Base-by-base conservation (phyloP, 148 eudicot species). In the Polygonum aviculare region DNA sequence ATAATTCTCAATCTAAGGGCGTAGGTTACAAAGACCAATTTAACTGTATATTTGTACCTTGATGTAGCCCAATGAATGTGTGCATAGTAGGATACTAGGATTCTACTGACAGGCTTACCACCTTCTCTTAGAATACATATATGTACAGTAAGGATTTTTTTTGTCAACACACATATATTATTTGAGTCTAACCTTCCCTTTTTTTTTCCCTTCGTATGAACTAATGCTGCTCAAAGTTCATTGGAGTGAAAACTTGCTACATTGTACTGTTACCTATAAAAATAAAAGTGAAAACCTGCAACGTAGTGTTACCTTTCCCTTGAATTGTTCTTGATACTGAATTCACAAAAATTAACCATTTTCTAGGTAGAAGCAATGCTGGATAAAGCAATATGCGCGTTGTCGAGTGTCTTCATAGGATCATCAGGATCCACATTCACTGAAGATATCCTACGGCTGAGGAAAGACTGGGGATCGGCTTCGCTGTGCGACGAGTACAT, bases 401-500 rank as follows among this genome's bases (percentile, higher is more conserved):
- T 96, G 86, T 89, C 99, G 1, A 83, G 83, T 12, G 99, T 89
- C 74, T 95, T 93, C 85, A 88, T 96, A 21, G 99, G 99, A 50
- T 82, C 99, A 8, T 82, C 94, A 18, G 99, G 99, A 7, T 96
- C 99, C 36, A 96, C 98, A n/a, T 96, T 96, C 88, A 96, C 99
- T 0, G 99, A 93, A 52, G 99, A 96, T 81, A 96, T 96, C 45
- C 77, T 89, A 52, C 90, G 99, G 84, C 81, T 93, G 21, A 87
- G 99, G 48, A 93, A 84, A 84, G 99, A 84, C 63, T 96, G 99
- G 99, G 93, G 93, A 71, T 79, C 94, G 0, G 84, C 94, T 47
- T 96, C 99, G 11, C 75, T 79, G 38, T 96, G 99, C 55, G 99
- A 96, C 36, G 94, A 89, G 84, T 96, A 96, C 77, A 80, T 93